phyloP scores from a whole-genome alignment of 345 rosid species.

The Trapa bicornis region DNA sequence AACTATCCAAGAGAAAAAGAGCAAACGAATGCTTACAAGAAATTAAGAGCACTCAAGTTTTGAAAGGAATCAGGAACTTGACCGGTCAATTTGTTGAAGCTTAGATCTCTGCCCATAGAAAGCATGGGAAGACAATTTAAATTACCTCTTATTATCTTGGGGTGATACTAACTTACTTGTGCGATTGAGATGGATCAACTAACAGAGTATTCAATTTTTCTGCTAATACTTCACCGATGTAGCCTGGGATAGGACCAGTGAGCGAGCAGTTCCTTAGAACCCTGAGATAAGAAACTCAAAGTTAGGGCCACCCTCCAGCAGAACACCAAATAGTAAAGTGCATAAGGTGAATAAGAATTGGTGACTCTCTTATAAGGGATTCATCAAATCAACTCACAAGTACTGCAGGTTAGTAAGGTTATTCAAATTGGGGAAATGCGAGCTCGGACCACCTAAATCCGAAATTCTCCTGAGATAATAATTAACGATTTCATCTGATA shows the following conservation, averaged over 20 bases:
- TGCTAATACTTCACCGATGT: conserved; percentile 22
- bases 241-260: conserved; percentile 30
- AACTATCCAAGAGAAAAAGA: neutral
- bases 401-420: conserved; percentile 7
- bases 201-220: neutral
- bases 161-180: neutral
- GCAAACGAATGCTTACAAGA: conserved; percentile 31
- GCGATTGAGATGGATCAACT: neutral
- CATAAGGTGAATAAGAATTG: neutral
- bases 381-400: conserved; percentile 35
- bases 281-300: conserved; percentile 22
- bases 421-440: conserved; percentile 38
- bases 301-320: neutral
- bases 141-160: neutral
- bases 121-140: neutral
- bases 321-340: neutral
- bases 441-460: conserved; percentile 42
- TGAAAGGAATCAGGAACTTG: conserved; percentile 27
- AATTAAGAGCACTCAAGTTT: conserved; percentile 1
- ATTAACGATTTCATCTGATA: conserved; percentile 21
- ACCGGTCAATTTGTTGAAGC: conserved; percentile 63
- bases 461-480: conserved; percentile 43
- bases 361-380: neutral
- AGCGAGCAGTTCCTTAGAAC: conserved; percentile 50
- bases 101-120: conserved; percentile 46